phyloP scores from a whole-genome alignment of 2,329 filamentous ascomycete species.

The Taxawa tesnikishii region DNA sequence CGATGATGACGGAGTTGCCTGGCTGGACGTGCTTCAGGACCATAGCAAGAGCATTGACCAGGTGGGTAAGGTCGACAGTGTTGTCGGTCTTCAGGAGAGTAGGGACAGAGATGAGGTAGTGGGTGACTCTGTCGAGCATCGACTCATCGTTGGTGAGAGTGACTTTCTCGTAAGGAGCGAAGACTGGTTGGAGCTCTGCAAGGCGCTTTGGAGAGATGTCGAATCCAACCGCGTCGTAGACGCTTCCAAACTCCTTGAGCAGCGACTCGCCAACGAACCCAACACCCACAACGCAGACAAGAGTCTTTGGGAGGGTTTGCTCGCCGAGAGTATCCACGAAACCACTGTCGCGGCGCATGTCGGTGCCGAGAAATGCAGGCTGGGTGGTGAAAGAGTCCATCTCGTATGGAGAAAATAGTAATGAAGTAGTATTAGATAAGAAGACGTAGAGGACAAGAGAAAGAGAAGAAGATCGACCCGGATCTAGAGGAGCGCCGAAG shows the following conservation, averaged over 20 bases:
- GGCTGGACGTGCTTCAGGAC: conserved; percentile 29
- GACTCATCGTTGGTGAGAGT: conserved; percentile 26
- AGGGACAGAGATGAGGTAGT: conserved; percentile 43
- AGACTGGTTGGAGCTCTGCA: conserved; percentile 16
- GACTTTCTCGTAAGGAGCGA: conserved; percentile 17
- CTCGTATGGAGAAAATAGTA: too few relatives aligned
- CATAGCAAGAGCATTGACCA: conserved; percentile 31
- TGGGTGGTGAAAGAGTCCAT: too few relatives aligned
- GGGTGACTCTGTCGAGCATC: conserved; percentile 31
- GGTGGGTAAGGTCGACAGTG: conserved; percentile 35
- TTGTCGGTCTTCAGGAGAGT: conserved; percentile 36
- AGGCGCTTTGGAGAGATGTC: conserved; percentile 33
- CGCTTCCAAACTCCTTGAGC: conserved; percentile 10
- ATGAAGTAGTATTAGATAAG: too few relatives aligned
- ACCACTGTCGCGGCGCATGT: too few relatives aligned
- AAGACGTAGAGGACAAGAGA: too few relatives aligned
- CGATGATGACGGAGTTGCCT: conserved; percentile 38
- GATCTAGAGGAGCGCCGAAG: too few relatives aligned
- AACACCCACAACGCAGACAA: conserved; percentile 11
- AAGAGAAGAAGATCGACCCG: too few relatives aligned
- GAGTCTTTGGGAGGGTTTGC: too few relatives aligned
- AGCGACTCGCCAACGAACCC: conserved; percentile 12
- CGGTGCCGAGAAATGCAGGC: too few relatives aligned
- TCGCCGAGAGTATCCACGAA: too few relatives aligned
- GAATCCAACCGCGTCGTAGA: conserved; percentile 18